These are phyloP conservation scores for Filosporella fistucella DNA, from an alignment of 495 filamentous ascomycete species.

Conservation along the genomic window DNA sequence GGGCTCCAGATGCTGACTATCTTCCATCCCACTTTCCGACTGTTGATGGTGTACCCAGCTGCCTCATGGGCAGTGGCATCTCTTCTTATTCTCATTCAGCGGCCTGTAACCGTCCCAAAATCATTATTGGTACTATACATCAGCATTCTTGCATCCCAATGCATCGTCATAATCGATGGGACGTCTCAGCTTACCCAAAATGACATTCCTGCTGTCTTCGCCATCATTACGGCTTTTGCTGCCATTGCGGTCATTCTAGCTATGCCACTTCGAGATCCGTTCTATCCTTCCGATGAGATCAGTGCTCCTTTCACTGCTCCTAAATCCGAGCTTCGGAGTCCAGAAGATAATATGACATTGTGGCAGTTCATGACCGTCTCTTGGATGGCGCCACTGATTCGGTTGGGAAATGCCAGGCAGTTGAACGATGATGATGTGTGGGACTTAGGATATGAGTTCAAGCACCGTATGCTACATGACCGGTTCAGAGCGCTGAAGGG, in stretches of 20 bases:
- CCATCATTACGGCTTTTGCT: conserved; percentile 35
- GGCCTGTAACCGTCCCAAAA: conserved; percentile 41
- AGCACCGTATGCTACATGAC: conserved; percentile 65
- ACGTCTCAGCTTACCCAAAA: conserved; percentile 22
- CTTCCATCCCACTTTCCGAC: conserved; percentile 25
- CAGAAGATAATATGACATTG: conserved; percentile 73
- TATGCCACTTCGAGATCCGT: conserved; percentile 69
- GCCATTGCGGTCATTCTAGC: conserved; percentile 50
- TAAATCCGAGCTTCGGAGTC: conserved; percentile 59
- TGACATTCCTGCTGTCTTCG: conserved; percentile 34
- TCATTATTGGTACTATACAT: conserved; percentile 35
- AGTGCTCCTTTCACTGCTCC: conserved; percentile 52
- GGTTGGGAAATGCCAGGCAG: conserved; percentile 52
- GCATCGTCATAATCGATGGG: conserved; percentile 32
- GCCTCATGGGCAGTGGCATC: conserved; percentile 38
- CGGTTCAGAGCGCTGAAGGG: conserved; percentile 70
- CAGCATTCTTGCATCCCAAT: conserved; percentile 28
- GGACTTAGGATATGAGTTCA: conserved; percentile 69
- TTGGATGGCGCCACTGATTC: conserved; percentile 74
- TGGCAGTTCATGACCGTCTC: conserved; percentile 83
- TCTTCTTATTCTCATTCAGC: conserved; percentile 40
- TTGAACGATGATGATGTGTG: conserved; percentile 77
- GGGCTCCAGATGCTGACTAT: conserved; percentile 34
- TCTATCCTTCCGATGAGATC: conserved; percentile 55
- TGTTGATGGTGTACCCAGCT: conserved; percentile 10